Evolutionary conservation across 257 asterid genomes (phyloP).

Genomic region (Haberlea rhodopensis): DNA sequence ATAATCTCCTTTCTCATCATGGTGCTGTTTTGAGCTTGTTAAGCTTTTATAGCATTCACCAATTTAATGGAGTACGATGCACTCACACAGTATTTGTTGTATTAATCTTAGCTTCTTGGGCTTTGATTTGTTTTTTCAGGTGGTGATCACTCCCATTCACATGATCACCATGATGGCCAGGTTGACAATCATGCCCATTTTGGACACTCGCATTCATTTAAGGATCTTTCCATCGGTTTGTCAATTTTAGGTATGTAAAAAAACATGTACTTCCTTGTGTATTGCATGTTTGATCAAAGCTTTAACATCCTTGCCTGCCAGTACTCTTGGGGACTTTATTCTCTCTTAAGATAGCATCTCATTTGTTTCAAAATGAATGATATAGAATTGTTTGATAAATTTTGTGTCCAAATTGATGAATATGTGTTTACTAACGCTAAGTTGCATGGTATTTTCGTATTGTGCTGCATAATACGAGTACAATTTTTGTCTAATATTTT

Average conservation of each 20-base stretch:
- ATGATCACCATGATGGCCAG: constrained; percentile 58
- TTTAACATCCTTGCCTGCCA: constrained; percentile 18
- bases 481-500: too few species aligned
- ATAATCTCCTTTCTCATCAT: constrained; percentile 12
- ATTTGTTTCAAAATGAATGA: neutral
- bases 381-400: neutral
- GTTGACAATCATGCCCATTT: constrained; percentile 47
- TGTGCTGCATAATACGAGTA: neutral
- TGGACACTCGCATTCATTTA: constrained; percentile 66
- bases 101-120: constrained; percentile 9
- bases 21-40: constrained; percentile 20
- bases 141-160: constrained; percentile 81
- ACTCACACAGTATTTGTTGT: constrained; percentile 13
- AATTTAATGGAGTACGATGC: constrained; percentile 1
- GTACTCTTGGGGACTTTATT: neutral
- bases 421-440: neutral
- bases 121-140: constrained; percentile 48
- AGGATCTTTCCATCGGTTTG: constrained; percentile 87
- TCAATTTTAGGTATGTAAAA: constrained; percentile 89
- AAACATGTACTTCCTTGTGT: too few species aligned
- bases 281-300: constrained; percentile 18
- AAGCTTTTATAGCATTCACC: constrained; percentile 2
- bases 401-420: too few species aligned
- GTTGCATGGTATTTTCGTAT: neutral
- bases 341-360: constrained; percentile 3